phyloP scores from a whole-genome alignment of 495 filamentous ascomycete genomes.

The Monascus purpureus region DNA sequence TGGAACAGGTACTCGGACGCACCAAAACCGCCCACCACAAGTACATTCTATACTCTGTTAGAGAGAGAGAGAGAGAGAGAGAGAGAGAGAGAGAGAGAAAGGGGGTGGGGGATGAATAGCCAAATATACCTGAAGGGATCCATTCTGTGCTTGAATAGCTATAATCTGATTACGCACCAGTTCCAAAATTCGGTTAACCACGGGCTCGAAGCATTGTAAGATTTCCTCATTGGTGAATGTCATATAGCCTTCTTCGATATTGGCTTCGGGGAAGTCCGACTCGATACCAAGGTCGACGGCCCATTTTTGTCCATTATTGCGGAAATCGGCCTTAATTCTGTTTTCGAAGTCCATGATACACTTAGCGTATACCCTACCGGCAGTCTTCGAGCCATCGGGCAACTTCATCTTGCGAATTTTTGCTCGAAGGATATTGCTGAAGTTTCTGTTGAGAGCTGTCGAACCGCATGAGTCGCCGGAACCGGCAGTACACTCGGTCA shows the following conservation, averaged over 20 bases:
- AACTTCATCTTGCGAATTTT: constrained; percentile 76
- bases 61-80: not conserved
- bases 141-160: constrained; percentile 65
- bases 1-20: constrained; percentile 76
- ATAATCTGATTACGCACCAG: constrained; percentile 71
- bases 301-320: constrained; percentile 73
- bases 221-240: constrained; percentile 76
- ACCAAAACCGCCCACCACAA: constrained; percentile 69
- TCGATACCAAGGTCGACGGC: constrained; percentile 73
- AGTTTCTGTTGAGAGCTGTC: constrained; percentile 68
- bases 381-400: constrained; percentile 62
- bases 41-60: constrained; percentile 40
- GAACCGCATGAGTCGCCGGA: constrained; percentile 70
- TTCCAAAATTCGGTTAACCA: constrained; percentile 65
- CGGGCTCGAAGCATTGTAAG: constrained; percentile 67
- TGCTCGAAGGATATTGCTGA: constrained; percentile 65
- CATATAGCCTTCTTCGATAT: constrained; percentile 72
- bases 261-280: constrained; percentile 65
- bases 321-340: constrained; percentile 70
- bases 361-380: constrained; percentile 67
- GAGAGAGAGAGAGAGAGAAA: not conserved
- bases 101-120: not conserved
- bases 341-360: constrained; percentile 83
- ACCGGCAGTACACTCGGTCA: constrained; percentile 63
- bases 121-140: constrained; percentile 47